These are phyloP conservation scores for Protoeuglena noctilucae DNA, from an alignment of 139 green algal species.

Conservation along the genomic window DNA sequence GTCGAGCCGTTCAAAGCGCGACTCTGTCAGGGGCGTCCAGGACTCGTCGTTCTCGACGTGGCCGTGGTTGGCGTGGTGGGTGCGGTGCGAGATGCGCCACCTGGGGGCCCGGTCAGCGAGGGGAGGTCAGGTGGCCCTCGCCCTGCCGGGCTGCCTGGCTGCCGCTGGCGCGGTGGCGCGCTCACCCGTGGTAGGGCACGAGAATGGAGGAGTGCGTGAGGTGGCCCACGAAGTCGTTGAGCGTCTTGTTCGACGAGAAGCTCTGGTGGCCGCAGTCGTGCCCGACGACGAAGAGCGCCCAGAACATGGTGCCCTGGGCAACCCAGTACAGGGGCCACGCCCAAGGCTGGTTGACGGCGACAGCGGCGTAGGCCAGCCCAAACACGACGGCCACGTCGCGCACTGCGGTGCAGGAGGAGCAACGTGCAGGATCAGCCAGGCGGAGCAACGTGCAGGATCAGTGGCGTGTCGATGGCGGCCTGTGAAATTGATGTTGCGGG, in stretches of 20 bases:
- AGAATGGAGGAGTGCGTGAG: conserved; percentile 80
- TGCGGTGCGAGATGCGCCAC: conserved; percentile 85
- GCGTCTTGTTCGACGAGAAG: conserved; percentile 72
- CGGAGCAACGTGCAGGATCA: no score
- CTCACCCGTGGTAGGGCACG: conserved; percentile 88
- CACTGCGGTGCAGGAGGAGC: no score
- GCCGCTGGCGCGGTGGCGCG: no score
- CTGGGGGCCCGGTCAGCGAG: no score
- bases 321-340: conserved; percentile 87
- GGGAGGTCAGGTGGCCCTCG: no score
- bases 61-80: conserved; percentile 83
- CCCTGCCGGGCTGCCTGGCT: no score
- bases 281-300: conserved; percentile 88
- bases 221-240: conserved; percentile 87
- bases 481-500: no score
- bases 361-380: neutral
- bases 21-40: conserved; percentile 67
- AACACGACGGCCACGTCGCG: neutral
- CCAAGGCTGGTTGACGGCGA: conserved; percentile 1
- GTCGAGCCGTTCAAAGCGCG: conserved; percentile 26
- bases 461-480: no score
- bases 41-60: conserved; percentile 95
- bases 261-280: conserved; percentile 89
- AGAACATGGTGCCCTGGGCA: conserved; percentile 95
- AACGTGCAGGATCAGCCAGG: no score